Evolutionary conservation across 2,329 filamentous ascomycete species (phyloP), one percentile per base, ranked within the genome.

Genomic region (Macrophomina pseudophaseolina): DNA sequence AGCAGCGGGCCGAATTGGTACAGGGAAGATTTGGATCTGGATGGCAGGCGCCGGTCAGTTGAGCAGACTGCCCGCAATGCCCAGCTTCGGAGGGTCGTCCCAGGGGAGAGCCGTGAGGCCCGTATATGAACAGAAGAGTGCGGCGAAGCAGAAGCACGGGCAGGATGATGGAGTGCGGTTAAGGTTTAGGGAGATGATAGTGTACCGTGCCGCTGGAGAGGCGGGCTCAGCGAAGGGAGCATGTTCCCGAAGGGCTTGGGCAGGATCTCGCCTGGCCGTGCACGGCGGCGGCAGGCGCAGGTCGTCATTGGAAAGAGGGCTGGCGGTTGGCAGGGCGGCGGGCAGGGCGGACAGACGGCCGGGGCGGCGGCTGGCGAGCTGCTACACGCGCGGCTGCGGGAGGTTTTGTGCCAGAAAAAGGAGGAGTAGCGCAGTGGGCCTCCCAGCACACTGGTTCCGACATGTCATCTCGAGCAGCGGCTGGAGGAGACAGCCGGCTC

Each of bases 101-200:
- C 14, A n/a, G 18, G 23, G 54, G 54, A 23, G 9, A 28, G 18
- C n/a, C 9, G 58, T 16, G 48, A 32, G 64, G 44, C 23, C 23
- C 1, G 23, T 11, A 33, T 33, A 49, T n/a, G 53, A 59, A 33
- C 16, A 49, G 44, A 42, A 18, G 58, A 62, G 30, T 11, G 30
- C 7, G 58, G 32, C 58, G 44, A 33, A 48, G 58, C 28, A 44
- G 5, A 11, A 16, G 42, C 35, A 65, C 12, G 23, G 35, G 35
- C 6, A 12, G 11, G 35, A 23, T 44, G 64, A 23, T 66, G 64
- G 30, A 52, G 64, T 66, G 52, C 42, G 54, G 64, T 58, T 66
- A 66, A 59, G 38, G 64, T 66, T 66, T 59, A 49, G 64, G 64
- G 53, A 66, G 52, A 42, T 32, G 16, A 51, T 59, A 59, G 64